Evolutionary conservation across 148 eudicot genomes (phyloP).

Genomic region (Vaccinium darrowii): DNA sequence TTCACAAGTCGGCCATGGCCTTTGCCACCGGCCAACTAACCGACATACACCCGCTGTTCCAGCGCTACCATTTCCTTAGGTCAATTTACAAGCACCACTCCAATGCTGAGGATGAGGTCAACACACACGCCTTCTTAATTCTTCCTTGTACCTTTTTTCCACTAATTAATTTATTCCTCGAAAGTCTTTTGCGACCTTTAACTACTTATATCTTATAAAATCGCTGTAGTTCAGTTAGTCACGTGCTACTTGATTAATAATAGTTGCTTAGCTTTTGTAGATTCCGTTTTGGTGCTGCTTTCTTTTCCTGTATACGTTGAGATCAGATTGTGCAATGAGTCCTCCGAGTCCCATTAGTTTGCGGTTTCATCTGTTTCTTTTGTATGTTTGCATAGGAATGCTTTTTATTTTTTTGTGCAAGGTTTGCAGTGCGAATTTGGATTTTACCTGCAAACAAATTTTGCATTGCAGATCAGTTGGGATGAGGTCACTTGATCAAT

Average conservation of each 20-base stretch:
- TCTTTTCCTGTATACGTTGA: not conserved
- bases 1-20: conserved; percentile 69
- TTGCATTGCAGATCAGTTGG: not conserved
- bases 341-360: not conserved
- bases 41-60: conserved; percentile 64
- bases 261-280: not conserved
- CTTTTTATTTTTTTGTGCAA: not conserved
- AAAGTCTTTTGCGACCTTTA: not conserved
- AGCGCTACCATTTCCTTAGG: conserved; percentile 66
- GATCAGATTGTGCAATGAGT: not conserved
- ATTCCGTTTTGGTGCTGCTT: not conserved
- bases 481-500: not conserved
- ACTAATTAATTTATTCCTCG: not conserved
- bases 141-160: not conserved
- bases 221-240: not conserved
- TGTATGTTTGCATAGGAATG: too few species aligned
- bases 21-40: conserved; percentile 51
- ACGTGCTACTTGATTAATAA: not conserved
- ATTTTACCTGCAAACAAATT: not conserved
- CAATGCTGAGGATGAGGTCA: conserved; percentile 95
- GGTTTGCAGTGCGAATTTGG: not conserved
- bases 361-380: too few species aligned
- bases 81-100: conserved; percentile 87
- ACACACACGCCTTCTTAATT: not conserved
- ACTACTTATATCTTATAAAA: not conserved